Evolutionary conservation across 2,329 filamentous ascomycete species (phyloP).

Genomic region (Cladosporium sp.): DNA sequence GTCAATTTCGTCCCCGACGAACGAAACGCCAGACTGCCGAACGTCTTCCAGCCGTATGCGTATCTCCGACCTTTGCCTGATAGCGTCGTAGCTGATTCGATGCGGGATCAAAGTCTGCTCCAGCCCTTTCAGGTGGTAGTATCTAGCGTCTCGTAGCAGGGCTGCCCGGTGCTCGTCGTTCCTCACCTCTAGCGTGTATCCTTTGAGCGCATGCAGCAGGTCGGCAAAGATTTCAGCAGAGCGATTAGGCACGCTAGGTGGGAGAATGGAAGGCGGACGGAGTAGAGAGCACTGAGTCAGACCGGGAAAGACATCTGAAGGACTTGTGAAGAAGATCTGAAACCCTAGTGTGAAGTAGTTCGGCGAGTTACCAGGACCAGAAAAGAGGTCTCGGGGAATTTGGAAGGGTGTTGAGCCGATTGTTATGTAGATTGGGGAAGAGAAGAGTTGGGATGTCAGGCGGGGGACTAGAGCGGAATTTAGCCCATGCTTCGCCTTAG

Average conservation of each 20-base stretch:
- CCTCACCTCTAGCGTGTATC: slow-evolving; percentile 73
- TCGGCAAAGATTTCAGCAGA: slow-evolving; percentile 81
- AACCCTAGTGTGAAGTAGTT: slow-evolving; percentile 95
- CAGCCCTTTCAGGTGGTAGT: slow-evolving; percentile 86
- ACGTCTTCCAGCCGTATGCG: slow-evolving; percentile 75
- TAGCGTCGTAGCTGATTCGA: slow-evolving; percentile 64
- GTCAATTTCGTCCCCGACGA: slow-evolving; percentile 37
- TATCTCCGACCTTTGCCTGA: slow-evolving; percentile 64
- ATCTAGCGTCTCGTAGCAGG: slow-evolving; percentile 78
- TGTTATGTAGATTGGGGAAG: slow-evolving; percentile 84
- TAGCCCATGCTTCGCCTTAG: background rate
- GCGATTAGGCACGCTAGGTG: slow-evolving; percentile 72
- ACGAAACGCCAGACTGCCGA: slow-evolving; percentile 74
- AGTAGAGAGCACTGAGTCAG: slow-evolving; percentile 72
- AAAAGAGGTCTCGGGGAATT: slow-evolving; percentile 80
- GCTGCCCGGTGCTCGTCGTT: slow-evolving; percentile 69
- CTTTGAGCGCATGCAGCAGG: slow-evolving; percentile 71
- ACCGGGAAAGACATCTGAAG: slow-evolving; percentile 76
- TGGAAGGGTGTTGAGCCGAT: slow-evolving; percentile 84
- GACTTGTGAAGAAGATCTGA: slow-evolving; percentile 75
- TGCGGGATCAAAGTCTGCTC: slow-evolving; percentile 83
- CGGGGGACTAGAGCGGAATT: slow-evolving; percentile 59
- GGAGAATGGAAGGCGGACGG: slow-evolving; percentile 77
- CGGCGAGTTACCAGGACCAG: slow-evolving; percentile 76
- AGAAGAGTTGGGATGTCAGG: slow-evolving; percentile 83